A percentile compares a stretch with the other conserved stretches of the same genome.
phyloP scores from a whole-genome alignment of 371 early-diverging fungal genomes.

The Mortierella sp. region DNA sequence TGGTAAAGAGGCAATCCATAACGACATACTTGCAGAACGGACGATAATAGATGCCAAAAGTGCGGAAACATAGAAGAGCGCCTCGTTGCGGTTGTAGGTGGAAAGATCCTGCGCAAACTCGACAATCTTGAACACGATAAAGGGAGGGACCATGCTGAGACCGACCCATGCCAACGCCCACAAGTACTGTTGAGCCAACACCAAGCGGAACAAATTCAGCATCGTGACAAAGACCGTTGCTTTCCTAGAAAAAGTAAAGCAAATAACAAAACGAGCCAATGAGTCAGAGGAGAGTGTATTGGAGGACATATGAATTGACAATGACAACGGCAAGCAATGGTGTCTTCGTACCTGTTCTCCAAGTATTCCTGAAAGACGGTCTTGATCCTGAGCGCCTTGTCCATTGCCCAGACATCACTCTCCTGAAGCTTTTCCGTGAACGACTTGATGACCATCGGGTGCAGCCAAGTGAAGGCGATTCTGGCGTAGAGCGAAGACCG shows the following conservation, averaged over 20 bases:
- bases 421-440: conserved; percentile 37
- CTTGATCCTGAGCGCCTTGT: conserved; percentile 41
- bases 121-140: conserved; percentile 46
- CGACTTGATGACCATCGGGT: conserved; percentile 53
- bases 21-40: conserved; percentile 41
- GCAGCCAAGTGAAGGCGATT: conserved; percentile 56
- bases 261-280: not conserved
- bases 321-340: not conserved
- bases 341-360: conserved; percentile 31
- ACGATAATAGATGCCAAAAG: conserved; percentile 32
- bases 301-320: not conserved
- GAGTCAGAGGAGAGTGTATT: not conserved
- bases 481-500: conserved; percentile 49
- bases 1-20: too few species aligned
- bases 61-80: conserved; percentile 38
- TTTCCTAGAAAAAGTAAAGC: conserved; percentile 6
- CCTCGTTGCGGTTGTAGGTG: conserved; percentile 51
- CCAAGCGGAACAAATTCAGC: conserved; percentile 40
- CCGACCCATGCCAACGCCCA: conserved; percentile 49
- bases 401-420: conserved; percentile 52
- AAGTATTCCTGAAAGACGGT: conserved; percentile 44
- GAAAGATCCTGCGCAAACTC: conserved; percentile 44
- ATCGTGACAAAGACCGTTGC: conserved; percentile 51
- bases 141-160: conserved; percentile 47
- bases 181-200: conserved; percentile 36